phyloP scores from a whole-genome alignment of 352 stramenopile species.

The Phytophthora pistaciae region DNA sequence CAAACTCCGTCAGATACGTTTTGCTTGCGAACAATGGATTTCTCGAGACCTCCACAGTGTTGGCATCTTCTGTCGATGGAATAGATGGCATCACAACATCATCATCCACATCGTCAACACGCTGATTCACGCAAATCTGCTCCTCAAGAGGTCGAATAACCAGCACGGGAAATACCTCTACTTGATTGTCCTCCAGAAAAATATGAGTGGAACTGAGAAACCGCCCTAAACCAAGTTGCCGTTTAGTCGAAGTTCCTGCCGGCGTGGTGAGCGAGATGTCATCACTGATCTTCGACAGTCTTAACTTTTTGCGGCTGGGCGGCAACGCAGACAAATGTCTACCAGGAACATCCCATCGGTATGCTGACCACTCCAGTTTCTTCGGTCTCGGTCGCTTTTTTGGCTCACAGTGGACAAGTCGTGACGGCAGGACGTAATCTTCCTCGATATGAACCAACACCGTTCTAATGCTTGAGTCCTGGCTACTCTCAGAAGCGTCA shows the following conservation, averaged over 20 bases:
- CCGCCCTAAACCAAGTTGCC: conserved; percentile 36
- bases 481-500: not conserved
- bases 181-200: conserved; percentile 59
- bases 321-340: conserved; percentile 21
- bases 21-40: conserved; percentile 31
- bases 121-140: conserved; percentile 31
- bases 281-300: conserved; percentile 48
- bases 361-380: conserved; percentile 33
- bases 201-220: conserved; percentile 64
- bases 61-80: not conserved
- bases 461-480: conserved; percentile 17
- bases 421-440: conserved; percentile 44
- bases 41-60: not conserved
- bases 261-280: conserved; percentile 50
- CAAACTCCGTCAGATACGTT: conserved; percentile 65
- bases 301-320: conserved; percentile 30
- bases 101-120: not conserved
- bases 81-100: conserved; percentile 3
- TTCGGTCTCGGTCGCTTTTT: conserved; percentile 34
- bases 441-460: conserved; percentile 32
- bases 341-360: conserved; percentile 27
- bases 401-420: conserved; percentile 36
- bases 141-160: conserved; percentile 56
- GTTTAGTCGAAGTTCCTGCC: conserved; percentile 31
- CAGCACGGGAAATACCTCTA: conserved; percentile 75